Evolutionary conservation across 169 alveolate species (phyloP), one percentile per base, ranked within the genome.

Genomic region (Plasmodium billcollinsi): DNA sequence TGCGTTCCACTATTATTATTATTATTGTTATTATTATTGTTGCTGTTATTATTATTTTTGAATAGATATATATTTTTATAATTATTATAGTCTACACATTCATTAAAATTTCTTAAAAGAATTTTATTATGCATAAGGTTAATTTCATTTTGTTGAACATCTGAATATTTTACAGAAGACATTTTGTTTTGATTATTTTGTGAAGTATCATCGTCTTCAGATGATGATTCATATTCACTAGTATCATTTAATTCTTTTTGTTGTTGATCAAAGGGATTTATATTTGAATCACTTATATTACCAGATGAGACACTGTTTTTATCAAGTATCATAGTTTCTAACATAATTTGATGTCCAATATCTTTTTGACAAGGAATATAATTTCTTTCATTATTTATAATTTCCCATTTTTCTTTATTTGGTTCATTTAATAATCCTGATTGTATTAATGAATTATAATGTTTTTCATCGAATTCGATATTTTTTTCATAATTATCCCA

Each of bases 311-410:
- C 21, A 50, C 56, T 61, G 43, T 73, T 61, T 18, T 85, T 78
- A 74, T 88, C 92, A n/a, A 88, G 66, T 24, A 93, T 14, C 83
- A 90, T 78, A 0, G 93, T 94, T 67, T 94, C 96, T 47, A 94
- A 70, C 69, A 73, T 80, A 2, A 94, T 76, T 75, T 94, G 96
- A 21, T 88, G 96, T 0, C 96, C 96, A 3, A 93, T 95, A 29
- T 94, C 96, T 6, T 86, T 92, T 54, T 91, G 26, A 24, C 94
- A 73, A 4, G 96, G 96, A 7, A 91, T 59, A 73, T 94, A 94
- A 72, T 93, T 88, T 63, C 96, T 88, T 49, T 88, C 93, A 47
- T 89, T 90, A 33, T 93, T 63, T 20, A 91, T 91, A 11, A 86
- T 70, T 67, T 62, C 74, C 96, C 96, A 94, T 45, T 43, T 85